Evolutionary conservation across 2,329 filamentous ascomycete genomes (phyloP).

Genomic region (Triangularia setosa): DNA sequence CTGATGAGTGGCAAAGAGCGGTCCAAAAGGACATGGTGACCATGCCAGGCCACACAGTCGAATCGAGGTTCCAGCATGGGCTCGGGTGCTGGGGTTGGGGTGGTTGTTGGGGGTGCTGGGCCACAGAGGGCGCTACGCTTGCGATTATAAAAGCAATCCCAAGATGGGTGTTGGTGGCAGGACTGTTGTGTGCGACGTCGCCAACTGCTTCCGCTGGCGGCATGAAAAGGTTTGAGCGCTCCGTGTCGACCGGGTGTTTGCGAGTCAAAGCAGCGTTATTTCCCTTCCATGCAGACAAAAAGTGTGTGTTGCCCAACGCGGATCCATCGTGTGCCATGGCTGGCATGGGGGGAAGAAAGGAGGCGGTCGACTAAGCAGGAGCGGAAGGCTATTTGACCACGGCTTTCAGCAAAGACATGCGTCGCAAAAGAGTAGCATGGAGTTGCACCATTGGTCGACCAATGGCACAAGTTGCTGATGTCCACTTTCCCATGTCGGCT

Average conservation of each 20-base stretch:
- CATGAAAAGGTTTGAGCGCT: too few relatives aligned
- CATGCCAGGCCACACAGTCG: neutral
- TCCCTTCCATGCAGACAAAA: neutral
- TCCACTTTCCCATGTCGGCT: neutral
- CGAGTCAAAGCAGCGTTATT: neutral
- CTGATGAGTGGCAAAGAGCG: conserved; percentile 16
- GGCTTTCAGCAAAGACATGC: neutral
- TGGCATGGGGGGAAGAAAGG: neutral
- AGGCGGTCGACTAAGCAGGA: too few relatives aligned
- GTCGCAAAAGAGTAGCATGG: neutral
- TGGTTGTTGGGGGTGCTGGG: neutral
- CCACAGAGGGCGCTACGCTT: conserved; percentile 2
- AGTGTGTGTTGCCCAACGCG: neutral
- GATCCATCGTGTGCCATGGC: neutral
- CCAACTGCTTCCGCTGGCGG: neutral
- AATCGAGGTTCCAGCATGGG: neutral
- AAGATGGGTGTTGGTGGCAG: neutral
- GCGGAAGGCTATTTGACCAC: neutral
- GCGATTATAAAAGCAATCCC: neutral
- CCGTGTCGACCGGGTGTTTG: neutral
- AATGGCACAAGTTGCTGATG: neutral
- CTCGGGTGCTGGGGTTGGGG: neutral
- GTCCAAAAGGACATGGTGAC: neutral
- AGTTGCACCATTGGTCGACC: neutral
- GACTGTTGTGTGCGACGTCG: neutral